Evolutionary conservation across 2,329 filamentous ascomycete species (phyloP).

Genomic region (Neospermospora avenae): DNA sequence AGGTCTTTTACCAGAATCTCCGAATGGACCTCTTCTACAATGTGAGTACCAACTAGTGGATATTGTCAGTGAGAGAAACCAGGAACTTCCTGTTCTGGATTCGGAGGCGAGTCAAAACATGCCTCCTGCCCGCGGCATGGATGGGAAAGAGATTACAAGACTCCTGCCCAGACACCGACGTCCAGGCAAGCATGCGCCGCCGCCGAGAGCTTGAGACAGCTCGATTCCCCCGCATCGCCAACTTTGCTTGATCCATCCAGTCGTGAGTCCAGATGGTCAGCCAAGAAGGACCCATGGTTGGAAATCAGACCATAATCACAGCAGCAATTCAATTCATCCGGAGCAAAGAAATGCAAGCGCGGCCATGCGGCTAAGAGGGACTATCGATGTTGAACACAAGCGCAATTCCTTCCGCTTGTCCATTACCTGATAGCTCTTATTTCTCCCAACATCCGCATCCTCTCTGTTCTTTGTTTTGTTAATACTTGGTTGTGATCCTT

Average conservation of each 20-base stretch:
- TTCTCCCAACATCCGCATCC: not conserved
- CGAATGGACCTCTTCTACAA: not conserved
- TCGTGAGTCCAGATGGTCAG: not conserved
- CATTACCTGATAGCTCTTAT: not conserved
- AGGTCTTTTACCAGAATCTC: not conserved
- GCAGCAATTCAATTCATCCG: not conserved
- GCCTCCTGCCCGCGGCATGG: not conserved
- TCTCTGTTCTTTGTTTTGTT: not conserved
- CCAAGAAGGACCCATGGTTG: constrained; percentile 1
- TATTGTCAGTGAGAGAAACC: not conserved
- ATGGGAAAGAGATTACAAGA: not conserved
- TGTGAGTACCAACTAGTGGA: not conserved
- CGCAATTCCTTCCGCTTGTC: not conserved
- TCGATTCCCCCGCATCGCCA: not conserved
- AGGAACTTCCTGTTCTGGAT: not conserved
- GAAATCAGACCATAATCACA: constrained; percentile 4
- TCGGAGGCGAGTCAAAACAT: not conserved
- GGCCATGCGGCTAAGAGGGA: not conserved
- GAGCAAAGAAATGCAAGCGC: constrained; percentile 1
- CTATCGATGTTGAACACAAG: not conserved
- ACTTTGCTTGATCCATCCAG: not conserved
- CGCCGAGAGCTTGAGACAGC: not conserved
- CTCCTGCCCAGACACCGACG: not conserved
- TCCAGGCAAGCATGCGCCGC: not conserved
- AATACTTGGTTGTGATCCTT: not conserved